These are phyloP conservation scores for Stemphylium lycopersici DNA, from an alignment of 2,329 filamentous ascomycete species.

Conservation along the genomic window DNA sequence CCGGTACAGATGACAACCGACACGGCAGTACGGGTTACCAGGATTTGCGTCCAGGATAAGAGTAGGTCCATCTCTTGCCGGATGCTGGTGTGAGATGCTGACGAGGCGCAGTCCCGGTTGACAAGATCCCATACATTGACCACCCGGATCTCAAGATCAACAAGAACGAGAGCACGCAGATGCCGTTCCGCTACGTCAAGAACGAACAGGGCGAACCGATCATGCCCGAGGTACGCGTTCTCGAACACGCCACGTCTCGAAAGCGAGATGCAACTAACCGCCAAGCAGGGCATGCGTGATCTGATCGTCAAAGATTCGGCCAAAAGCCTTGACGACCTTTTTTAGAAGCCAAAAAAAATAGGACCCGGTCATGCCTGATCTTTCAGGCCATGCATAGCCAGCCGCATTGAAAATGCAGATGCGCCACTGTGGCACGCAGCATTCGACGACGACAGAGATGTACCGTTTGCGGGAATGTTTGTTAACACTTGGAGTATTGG, in stretches of 20 bases:
- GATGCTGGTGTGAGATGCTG: conserved; percentile 17
- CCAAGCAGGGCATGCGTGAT: conserved; percentile 83
- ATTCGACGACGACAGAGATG: conserved; percentile 28
- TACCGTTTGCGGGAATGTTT: conserved; percentile 27
- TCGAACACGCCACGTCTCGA: conserved; percentile 17
- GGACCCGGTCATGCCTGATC: neutral
- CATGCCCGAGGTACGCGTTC: conserved; percentile 78
- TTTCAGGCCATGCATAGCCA: neutral
- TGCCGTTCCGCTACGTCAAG: conserved; percentile 97
- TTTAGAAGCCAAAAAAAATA: conserved; percentile 54
- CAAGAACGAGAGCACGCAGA: conserved; percentile 91
- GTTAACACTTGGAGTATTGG: conserved; percentile 12
- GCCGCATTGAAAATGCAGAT: conserved; percentile 19
- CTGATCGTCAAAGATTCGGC: conserved; percentile 93
- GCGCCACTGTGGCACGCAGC: conserved; percentile 49
- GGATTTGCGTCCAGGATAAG: conserved; percentile 84
- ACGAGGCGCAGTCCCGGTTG: conserved; percentile 68
- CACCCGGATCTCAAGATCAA: conserved; percentile 89
- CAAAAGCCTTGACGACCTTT: conserved; percentile 85
- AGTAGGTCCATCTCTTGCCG: conserved; percentile 59
- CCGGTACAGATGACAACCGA: conserved; percentile 98
- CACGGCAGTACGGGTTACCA: conserved; percentile 91
- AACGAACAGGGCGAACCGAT: conserved; percentile 76
- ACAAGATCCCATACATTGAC: conserved; percentile 82
- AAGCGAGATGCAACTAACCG: conserved; percentile 29